These are phyloP conservation scores for Camillea tinctor DNA, from an alignment of 2,329 filamentous ascomycete species.

Conservation along the genomic window DNA sequence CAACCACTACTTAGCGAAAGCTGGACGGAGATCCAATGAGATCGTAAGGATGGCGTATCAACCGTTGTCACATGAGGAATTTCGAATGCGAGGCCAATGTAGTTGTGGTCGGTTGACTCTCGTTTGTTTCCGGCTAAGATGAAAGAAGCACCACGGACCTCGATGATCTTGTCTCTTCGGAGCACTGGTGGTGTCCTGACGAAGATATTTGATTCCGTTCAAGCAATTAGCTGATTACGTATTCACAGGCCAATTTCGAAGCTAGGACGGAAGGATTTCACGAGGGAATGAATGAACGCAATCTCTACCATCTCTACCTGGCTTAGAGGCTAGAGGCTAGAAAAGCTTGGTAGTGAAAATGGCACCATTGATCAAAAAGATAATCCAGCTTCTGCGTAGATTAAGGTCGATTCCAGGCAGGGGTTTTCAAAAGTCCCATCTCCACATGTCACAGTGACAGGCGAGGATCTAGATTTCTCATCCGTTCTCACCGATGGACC, in stretches of 20 bases:
- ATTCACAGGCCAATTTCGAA: conserved; percentile 2
- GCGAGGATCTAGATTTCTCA: neutral
- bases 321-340: no score
- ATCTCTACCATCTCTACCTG: neutral
- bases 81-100: conserved; percentile 19
- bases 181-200: conserved; percentile 2
- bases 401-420: neutral
- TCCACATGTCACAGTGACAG: conserved; percentile 14
- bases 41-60: conserved; percentile 12
- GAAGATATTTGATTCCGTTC: neutral
- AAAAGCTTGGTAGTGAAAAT: neutral
- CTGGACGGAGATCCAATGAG: conserved; percentile 18
- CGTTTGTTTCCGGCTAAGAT: conserved; percentile 18
- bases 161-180: conserved; percentile 15
- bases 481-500: conserved; percentile 2
- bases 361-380: conserved; percentile 2
- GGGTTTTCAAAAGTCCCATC: conserved; percentile 1
- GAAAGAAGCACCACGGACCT: conserved; percentile 13
- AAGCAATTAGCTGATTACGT: conserved; percentile 5
- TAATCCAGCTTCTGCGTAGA: conserved; percentile 4
- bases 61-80: conserved; percentile 24
- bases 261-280: conserved; percentile 11
- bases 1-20: neutral
- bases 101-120: conserved; percentile 21
- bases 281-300: conserved; percentile 4